Conservation (phyloP, 441 rosid species). For the Corymbia calophylla region DNA sequence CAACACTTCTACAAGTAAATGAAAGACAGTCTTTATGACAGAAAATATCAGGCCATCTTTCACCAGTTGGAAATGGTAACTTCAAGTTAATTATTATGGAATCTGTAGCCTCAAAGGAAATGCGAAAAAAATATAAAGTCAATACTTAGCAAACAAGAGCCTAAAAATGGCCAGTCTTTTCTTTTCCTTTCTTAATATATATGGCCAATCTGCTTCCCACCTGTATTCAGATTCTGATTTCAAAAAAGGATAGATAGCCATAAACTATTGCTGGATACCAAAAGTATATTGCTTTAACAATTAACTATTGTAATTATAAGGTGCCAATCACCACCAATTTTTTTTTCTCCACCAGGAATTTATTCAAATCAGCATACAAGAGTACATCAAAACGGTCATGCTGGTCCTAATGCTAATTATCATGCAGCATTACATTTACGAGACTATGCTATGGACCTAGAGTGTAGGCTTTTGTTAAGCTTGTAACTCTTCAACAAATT, state of each 20-base stretch:
- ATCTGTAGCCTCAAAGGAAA: neutral
- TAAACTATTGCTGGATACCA: neutral
- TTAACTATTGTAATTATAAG: neutral
- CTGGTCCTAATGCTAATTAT: neutral
- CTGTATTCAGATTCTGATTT: neutral
- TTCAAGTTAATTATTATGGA: neutral
- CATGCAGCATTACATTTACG: neutral
- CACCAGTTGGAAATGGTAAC: neutral
- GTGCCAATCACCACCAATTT: neutral
- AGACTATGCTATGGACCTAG: neutral
- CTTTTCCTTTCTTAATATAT: neutral
- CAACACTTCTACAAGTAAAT: neutral
- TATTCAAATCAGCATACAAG: neutral
- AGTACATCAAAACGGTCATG: neutral
- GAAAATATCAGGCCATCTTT: neutral
- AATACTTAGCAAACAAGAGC: neutral
- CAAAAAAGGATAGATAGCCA: neutral
- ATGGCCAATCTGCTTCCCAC: neutral
- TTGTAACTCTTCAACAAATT: neutral
- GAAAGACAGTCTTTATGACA: neutral
- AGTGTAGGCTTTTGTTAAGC: neutral
- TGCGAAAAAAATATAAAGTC: neutral
- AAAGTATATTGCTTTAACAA: neutral
- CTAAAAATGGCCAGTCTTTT: neutral
- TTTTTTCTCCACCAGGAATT: neutral